Evolutionary conservation across 768 basidiomycete genomes (phyloP), one percentile per base, ranked within the genome.

Genomic region (Lactarius psammicola): DNA sequence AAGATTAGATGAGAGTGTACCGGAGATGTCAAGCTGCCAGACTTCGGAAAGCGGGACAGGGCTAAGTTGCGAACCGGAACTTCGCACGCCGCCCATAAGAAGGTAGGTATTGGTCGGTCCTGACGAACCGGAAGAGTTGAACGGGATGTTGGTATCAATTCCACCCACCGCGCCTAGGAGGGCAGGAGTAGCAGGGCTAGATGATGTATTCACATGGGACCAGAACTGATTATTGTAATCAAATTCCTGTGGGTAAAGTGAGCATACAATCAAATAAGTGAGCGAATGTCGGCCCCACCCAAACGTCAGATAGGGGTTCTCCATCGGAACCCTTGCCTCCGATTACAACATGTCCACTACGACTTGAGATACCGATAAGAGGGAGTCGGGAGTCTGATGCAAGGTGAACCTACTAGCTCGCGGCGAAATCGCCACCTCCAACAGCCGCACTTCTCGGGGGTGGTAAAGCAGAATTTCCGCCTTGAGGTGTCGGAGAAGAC

Each of bases 151-250:
- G 8, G 73, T 36, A 4, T 94, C 92, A 46, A 85, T 87, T 1
- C 92, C 92, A 56, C 92, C 92, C 20, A 84, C 83, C 2, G 90
- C 86, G 51, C 86, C 86, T 83, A 89, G 81, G 59, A 87, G 73
- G 30, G 85, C 78, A 38, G 91, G 91, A 6, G 80, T 78, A 30
- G 79, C 80, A 23, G 82, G 73, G 13, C 84, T 78, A 42, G 63
- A 33, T 55, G 69, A 56, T 4, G 89, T 69, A 20, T 67, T 69
- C 38, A 92, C 84, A 71, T 82, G 69, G 0, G 87, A 81, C 92
- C 92, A 94, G 72, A 93, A 93, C 64, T 90, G 79, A 70, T 86
- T 87, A 64, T 74, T 82, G 71, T 86, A 92, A 75, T 91, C 88
- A 71, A 81, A 94, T 76, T 91, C 90, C 90, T 92, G 71, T n/a